A percentile compares a stretch with the other conserved stretches of the same genome.
phyloP scores from a whole-genome alignment of 495 filamentous ascomycete genomes.

The Immersiella caudata region DNA sequence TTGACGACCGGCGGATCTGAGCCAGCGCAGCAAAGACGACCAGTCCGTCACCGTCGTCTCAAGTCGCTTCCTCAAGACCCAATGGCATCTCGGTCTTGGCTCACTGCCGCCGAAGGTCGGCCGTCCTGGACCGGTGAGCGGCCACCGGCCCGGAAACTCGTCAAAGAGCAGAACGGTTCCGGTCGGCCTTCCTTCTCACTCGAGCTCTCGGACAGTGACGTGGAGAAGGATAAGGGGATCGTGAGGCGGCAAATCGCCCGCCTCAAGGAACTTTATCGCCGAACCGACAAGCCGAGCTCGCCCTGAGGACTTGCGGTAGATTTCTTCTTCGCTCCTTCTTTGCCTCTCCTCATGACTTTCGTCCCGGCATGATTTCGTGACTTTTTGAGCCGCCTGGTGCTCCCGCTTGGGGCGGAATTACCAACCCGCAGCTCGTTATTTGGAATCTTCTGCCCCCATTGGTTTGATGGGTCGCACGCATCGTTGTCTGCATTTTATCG shows the following conservation, averaged over 20 bases:
- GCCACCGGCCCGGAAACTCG: constrained; percentile 32
- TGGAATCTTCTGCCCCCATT: background rate
- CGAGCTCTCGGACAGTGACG: constrained; percentile 34
- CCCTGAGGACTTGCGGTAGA: background rate
- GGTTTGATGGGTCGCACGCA: background rate
- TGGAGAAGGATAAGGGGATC: constrained; percentile 31
- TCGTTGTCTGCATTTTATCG: background rate
- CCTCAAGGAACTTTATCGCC: constrained; percentile 34
- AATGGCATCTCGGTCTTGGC: constrained; percentile 25
- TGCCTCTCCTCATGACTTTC: background rate
- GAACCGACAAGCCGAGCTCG: constrained; percentile 23
- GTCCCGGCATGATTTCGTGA: background rate
- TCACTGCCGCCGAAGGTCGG: constrained; percentile 28
- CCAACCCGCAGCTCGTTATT: background rate
- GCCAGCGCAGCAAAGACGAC: background rate
- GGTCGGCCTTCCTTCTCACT: constrained; percentile 31
- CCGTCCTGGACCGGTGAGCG: constrained; percentile 29
- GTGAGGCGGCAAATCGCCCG: constrained; percentile 31
- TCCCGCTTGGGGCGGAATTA: background rate
- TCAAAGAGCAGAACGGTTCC: constrained; percentile 30
- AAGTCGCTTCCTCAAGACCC: constrained; percentile 9
- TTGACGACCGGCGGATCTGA: background rate
- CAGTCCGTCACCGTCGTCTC: constrained; percentile 6
- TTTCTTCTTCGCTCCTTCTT: background rate
- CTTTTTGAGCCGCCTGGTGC: background rate